phyloP scores from a whole-genome alignment of 2,329 filamentous ascomycete genomes.

The Aureobasidium uvarum region DNA sequence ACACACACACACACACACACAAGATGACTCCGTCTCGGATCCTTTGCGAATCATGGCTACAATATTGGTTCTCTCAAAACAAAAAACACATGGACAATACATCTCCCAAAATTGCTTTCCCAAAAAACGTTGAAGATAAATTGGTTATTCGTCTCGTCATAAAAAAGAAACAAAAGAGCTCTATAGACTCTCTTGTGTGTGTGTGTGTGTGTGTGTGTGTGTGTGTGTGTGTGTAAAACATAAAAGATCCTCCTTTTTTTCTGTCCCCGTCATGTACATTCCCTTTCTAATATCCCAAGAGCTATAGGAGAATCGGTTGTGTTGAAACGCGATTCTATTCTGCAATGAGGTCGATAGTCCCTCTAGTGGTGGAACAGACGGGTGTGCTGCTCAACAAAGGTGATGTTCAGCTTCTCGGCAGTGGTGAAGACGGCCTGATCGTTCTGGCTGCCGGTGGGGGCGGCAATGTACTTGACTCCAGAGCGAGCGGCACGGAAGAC shows the following conservation, averaged over 20 bases:
- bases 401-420: conserved; percentile 86
- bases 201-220: too few species aligned
- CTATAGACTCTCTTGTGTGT: not conserved
- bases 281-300: not conserved
- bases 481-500: conserved; percentile 87
- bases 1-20: too few species aligned
- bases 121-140: conserved; percentile 9
- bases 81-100: too few species aligned
- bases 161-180: not conserved
- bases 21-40: too few species aligned
- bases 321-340: conserved; percentile 1
- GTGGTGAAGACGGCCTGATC: conserved; percentile 80
- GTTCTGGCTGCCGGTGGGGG: conserved; percentile 86
- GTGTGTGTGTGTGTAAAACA: not conserved
- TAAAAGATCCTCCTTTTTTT: not conserved
- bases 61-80: too few species aligned
- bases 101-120: not conserved
- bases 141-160: conserved; percentile 22
- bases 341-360: not conserved
- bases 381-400: conserved; percentile 91
- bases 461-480: conserved; percentile 93
- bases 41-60: too few species aligned
- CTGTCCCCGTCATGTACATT: not conserved
- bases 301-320: not conserved
- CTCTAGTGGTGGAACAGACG: conserved; percentile 87